Conservation (phyloP, 441 rosid genomes). For the Pelargonium myrrhifolium region DNA sequence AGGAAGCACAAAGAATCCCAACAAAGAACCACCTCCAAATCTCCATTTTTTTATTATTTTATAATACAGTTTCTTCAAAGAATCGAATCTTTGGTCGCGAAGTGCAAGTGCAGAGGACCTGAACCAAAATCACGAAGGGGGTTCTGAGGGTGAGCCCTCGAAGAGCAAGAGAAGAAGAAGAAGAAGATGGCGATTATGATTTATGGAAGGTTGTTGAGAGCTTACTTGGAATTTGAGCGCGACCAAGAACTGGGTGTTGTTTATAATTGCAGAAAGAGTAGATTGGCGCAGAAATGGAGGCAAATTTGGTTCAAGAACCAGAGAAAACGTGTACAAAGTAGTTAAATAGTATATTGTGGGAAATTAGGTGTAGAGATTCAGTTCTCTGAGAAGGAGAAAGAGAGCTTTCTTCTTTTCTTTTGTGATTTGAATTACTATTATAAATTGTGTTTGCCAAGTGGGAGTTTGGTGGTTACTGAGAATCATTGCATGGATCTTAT, state of each 20-base stretch:
- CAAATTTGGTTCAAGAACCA: slow-evolving; percentile 20
- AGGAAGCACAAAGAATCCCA: slow-evolving; percentile 34
- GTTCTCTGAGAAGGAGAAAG: neutral
- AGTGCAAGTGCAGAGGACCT: neutral
- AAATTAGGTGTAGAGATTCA: neutral
- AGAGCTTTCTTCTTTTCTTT: neutral
- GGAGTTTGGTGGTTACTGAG: too few species aligned
- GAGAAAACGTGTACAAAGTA: neutral
- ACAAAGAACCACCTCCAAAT: slow-evolving; percentile 45
- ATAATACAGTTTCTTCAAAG: neutral
- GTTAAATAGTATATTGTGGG: neutral
- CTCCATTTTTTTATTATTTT: slow-evolving; percentile 35
- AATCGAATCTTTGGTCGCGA: neutral
- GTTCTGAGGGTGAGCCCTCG: slow-evolving; percentile 1
- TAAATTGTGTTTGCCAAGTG: too few species aligned
- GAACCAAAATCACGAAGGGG: neutral
- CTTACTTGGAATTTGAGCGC: too few species aligned
- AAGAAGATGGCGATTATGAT: slow-evolving; percentile 11
- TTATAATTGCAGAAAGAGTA: neutral
- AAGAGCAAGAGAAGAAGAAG: neutral
- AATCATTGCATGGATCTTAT: too few species aligned
- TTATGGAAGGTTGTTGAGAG: too few species aligned
- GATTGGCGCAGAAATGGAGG: slow-evolving; percentile 24
- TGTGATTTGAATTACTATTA: neutral
- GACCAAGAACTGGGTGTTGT: slow-evolving; percentile 19